Percentiles rank a stretch among this genome's conserved stretches.
Conservation (phyloP, 1,284 basidiomycete species). For the Microstroma glucosiphilum region DNA sequence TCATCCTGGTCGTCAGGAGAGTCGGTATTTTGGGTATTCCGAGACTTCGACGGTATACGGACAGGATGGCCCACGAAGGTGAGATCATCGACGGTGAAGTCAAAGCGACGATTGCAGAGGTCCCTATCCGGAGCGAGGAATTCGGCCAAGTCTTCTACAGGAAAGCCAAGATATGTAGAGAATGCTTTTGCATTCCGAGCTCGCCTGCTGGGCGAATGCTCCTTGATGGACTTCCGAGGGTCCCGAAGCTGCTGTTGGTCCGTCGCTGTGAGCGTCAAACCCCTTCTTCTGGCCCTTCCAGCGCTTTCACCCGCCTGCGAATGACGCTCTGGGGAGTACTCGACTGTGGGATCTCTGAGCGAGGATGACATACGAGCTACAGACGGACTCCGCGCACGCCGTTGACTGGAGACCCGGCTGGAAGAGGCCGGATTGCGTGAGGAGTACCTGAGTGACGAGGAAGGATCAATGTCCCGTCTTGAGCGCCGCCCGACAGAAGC, state of each 20-base stretch:
- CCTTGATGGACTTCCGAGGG: background rate
- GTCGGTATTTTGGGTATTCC: slow-evolving; percentile 7
- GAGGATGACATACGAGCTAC: too few species aligned
- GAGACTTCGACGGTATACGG: slow-evolving; percentile 51
- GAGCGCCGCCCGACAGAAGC: background rate
- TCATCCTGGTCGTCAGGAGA: background rate
- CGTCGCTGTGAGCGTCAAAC: too few species aligned
- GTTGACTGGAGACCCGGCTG: background rate
- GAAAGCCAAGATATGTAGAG: slow-evolving; percentile 64
- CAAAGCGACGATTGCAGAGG: slow-evolving; percentile 90
- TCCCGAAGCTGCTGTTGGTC: too few species aligned
- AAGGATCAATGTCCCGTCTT: background rate
- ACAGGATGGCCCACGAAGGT: slow-evolving; percentile 93
- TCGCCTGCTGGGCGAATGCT: slow-evolving; percentile 1
- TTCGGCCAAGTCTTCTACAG: slow-evolving; percentile 70
- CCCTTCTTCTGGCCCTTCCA: too few species aligned
- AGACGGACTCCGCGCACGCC: too few species aligned
- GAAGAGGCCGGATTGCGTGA: background rate
- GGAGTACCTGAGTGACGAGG: background rate
- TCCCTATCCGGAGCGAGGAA: slow-evolving; percentile 70
- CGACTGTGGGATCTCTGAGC: background rate
- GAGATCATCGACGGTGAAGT: slow-evolving; percentile 84
- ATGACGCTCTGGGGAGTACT: background rate
- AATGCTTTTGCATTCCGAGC: slow-evolving; percentile 9
- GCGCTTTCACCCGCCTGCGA: background rate